phyloP scores from a whole-genome alignment of 1,139 yeast species.

The Magnusiomyces magnusii region DNA sequence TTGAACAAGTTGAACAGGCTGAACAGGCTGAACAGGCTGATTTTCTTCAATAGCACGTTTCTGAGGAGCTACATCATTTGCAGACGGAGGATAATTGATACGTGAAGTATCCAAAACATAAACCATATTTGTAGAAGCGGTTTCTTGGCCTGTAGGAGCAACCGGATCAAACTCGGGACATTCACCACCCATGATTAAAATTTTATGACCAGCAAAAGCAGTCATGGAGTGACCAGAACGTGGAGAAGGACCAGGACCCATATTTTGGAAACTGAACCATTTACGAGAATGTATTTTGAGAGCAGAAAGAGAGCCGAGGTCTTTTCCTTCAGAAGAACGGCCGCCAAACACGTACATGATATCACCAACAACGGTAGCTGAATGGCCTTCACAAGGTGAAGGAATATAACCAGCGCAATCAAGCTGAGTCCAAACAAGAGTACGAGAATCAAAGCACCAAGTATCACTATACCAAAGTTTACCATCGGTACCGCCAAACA shows the following conservation, averaged over 20 bases:
- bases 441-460: constrained; percentile 70
- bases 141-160: constrained; percentile 22
- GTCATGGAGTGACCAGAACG: constrained; percentile 95
- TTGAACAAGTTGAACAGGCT: neutral
- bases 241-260: constrained; percentile 66
- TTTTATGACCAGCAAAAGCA: constrained; percentile 55
- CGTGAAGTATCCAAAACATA: constrained; percentile 37
- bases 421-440: constrained; percentile 53
- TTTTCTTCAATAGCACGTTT: constrained; percentile 1
- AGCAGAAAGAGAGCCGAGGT: constrained; percentile 62
- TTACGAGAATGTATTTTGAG: constrained; percentile 63
- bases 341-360: constrained; percentile 88
- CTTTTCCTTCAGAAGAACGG: constrained; percentile 65
- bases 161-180: constrained; percentile 25
- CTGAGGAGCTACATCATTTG: constrained; percentile 6
- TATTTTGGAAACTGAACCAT: constrained; percentile 61
- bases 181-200: constrained; percentile 91
- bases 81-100: constrained; percentile 32
- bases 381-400: constrained; percentile 86
- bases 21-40: neutral
- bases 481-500: constrained; percentile 94
- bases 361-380: constrained; percentile 74
- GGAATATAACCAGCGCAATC: constrained; percentile 57
- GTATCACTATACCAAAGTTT: constrained; percentile 67
- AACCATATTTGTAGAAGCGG: constrained; percentile 26